Base-by-base conservation (phyloP, 2,329 filamentous ascomycete species). In the Xylariaceae sp. region DNA sequence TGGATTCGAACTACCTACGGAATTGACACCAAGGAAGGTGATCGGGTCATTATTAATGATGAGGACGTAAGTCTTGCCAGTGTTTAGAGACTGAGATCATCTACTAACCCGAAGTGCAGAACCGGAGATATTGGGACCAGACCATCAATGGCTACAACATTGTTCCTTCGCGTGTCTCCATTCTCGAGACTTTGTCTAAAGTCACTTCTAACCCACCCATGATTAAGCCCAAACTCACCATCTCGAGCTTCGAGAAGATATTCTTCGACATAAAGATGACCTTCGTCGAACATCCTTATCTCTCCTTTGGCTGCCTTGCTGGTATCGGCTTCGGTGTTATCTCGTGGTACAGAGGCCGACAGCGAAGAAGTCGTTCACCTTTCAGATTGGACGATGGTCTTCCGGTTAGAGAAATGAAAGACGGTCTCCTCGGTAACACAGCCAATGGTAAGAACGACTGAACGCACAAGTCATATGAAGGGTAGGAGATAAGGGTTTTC, bases 1-100 rank as follows among this genome's bases (percentile, higher is more conserved):
- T 99, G 94, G 94, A 85, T 99, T 65, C 84, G 88, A 66, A 92
- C 88, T n/a, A 97, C 93, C 0, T 99, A 96, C 71, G 93, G 93
- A 57, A 88, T 97, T 66, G 89, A 95, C 68, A 87, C 94, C 62
- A 87, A 83, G 70, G 87, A 94, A 63, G 92, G 93, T 52, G 94
- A 97, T 74, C 86, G 90, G 63, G 90, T 99, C 57, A 88, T 99
- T 60, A 94, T 99, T 76, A 97, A 97, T 67, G 94, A 99, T 69
- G 90, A 97, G 79, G 92, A 96, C 74, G 92, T 96, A 80, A 88
- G 90, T 81, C 61, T 57, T 51, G 4, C 17, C 11, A 8, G 23
- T 30, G 37, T 42, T 3, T 15, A 18, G n/a, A 37, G 42, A 7
- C 15, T 23, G 30, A 54, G 56, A 15, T 55, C 55, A 53, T 60